These are phyloP conservation scores for Thielaviopsis populi DNA, from an alignment of 2,329 filamentous ascomycete species.

Conservation along the genomic window DNA sequence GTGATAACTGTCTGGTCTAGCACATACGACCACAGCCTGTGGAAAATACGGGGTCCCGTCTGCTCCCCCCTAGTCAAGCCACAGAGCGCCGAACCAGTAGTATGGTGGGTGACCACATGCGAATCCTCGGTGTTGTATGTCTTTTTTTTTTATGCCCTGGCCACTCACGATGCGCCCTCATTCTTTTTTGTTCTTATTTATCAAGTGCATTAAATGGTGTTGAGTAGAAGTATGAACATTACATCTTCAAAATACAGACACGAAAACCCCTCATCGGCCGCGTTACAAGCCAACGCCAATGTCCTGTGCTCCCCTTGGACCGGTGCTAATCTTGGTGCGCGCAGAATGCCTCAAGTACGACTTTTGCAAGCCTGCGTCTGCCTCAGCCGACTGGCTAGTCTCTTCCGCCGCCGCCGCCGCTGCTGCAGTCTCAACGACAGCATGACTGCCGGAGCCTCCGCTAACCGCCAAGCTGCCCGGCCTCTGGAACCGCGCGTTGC, in stretches of 20 bases:
- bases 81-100: too few species aligned
- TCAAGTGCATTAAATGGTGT: not conserved
- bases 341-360: not conserved
- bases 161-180: too few species aligned
- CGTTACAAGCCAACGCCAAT: not conserved
- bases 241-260: not conserved
- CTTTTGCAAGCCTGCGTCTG: not conserved
- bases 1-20: too few species aligned
- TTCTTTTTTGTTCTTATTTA: not conserved
- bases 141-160: too few species aligned
- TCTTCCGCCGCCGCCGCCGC: not conserved
- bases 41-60: too few species aligned
- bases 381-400: not conserved
- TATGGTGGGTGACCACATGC: too few species aligned
- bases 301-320: not conserved
- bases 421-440: not conserved
- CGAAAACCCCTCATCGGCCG: not conserved
- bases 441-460: not conserved
- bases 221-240: not conserved
- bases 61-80: too few species aligned
- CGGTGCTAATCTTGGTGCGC: not conserved
- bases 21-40: too few species aligned
- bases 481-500: not conserved
- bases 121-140: too few species aligned
- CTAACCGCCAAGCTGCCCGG: constrained; percentile 1